Percentiles rank a stretch among this genome's conserved stretches.
phyloP scores from a whole-genome alignment of 2,329 filamentous ascomycete species.

The Fusarium sp. region DNA sequence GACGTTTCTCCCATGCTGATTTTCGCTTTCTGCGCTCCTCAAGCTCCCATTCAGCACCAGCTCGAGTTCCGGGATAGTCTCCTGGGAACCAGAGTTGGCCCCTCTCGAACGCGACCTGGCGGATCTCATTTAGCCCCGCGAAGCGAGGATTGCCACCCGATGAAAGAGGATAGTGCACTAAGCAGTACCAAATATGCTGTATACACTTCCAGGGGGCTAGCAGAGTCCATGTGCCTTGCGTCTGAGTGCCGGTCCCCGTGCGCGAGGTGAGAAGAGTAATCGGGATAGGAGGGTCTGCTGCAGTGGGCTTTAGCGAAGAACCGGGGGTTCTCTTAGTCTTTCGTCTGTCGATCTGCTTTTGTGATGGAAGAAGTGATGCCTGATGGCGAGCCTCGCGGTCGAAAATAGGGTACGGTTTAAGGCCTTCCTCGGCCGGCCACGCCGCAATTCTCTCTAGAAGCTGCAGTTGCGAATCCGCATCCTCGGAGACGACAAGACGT shows the following conservation, averaged over 20 bases:
- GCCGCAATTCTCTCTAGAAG: slow-evolving; percentile 72
- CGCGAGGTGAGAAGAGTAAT: slow-evolving; percentile 76
- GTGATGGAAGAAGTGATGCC: slow-evolving; percentile 76
- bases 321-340: slow-evolving; percentile 75
- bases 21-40: slow-evolving; percentile 78
- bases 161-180: slow-evolving; percentile 85
- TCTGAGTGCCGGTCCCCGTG: slow-evolving; percentile 59
- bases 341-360: slow-evolving; percentile 85
- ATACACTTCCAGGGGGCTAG: slow-evolving; percentile 94
- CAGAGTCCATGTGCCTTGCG: slow-evolving; percentile 82
- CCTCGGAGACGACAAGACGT: slow-evolving; percentile 60
- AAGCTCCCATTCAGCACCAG: slow-evolving; percentile 83
- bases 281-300: slow-evolving; percentile 81
- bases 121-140: slow-evolving; percentile 82
- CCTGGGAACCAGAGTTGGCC: slow-evolving; percentile 86
- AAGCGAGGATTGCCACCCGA: slow-evolving; percentile 85
- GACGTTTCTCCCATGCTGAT: slow-evolving; percentile 80
- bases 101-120: slow-evolving; percentile 86
- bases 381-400: slow-evolving; percentile 74
- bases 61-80: slow-evolving; percentile 83
- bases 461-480: slow-evolving; percentile 53
- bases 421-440: slow-evolving; percentile 74
- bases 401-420: slow-evolving; percentile 71
- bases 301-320: slow-evolving; percentile 66
- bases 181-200: slow-evolving; percentile 83